Evolutionary conservation across 2,329 filamentous ascomycete species (phyloP).

Genomic region (Phoma sp.): DNA sequence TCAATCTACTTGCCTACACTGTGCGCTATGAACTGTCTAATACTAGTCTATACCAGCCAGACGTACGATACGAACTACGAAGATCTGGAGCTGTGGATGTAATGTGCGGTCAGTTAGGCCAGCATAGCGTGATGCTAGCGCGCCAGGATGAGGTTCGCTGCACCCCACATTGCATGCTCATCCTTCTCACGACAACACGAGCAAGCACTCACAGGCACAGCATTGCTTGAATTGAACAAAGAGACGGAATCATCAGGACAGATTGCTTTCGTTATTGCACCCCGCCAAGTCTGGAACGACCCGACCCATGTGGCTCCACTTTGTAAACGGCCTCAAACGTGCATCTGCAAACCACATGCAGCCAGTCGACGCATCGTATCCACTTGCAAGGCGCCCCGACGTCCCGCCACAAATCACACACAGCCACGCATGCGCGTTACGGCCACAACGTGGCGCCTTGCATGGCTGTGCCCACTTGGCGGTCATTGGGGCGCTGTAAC

Average conservation of each 20-base stretch:
- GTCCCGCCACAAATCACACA: conserved; percentile 22
- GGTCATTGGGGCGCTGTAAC: conserved; percentile 1
- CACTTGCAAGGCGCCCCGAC: conserved; percentile 14
- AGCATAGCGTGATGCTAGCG: conserved; percentile 6
- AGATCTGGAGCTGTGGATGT: background rate
- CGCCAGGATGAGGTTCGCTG: background rate
- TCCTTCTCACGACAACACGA: background rate
- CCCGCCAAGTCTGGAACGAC: conserved; percentile 3
- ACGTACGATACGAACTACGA: background rate
- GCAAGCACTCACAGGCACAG: background rate
- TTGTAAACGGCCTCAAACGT: conserved; percentile 14
- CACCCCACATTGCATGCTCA: conserved; percentile 12
- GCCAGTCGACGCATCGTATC: conserved; percentile 10
- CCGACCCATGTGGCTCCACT: conserved; percentile 18
- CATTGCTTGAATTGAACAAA: background rate
- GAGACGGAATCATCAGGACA: no score
- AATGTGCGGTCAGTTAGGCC: conserved; percentile 9
- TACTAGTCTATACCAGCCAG: background rate
- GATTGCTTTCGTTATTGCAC: background rate
- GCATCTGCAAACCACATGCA: conserved; percentile 11
- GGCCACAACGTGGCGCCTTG: conserved; percentile 21
- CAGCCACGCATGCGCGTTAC: conserved; percentile 19
- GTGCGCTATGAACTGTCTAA: background rate
- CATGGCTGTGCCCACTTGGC: conserved; percentile 23
- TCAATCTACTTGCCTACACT: background rate